phyloP scores from a whole-genome alignment of 805 yeast genomes.

The Myxozyma sirexii region DNA sequence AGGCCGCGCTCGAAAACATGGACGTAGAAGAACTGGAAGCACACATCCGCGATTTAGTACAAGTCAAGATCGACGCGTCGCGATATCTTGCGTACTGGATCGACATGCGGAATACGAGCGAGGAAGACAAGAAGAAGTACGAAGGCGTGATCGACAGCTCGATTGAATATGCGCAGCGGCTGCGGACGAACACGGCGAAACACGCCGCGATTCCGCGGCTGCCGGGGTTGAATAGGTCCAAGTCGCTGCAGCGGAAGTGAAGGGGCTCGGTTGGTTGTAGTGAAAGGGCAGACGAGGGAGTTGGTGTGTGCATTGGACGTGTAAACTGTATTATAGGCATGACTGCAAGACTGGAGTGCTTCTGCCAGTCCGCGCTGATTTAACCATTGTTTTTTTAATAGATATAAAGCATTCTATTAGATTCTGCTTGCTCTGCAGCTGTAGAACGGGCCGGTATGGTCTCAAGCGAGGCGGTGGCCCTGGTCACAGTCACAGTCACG shows the following conservation, averaged over 20 bases:
- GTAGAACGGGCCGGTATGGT: too few relatives aligned
- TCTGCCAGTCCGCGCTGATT: too few relatives aligned
- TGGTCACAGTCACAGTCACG: background rate
- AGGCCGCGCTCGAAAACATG: constrained; percentile 45
- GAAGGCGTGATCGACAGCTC: constrained; percentile 87
- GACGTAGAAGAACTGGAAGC: constrained; percentile 44
- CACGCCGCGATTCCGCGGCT: constrained; percentile 32
- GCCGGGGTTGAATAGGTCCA: constrained; percentile 14
- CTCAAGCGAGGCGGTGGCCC: too few relatives aligned
- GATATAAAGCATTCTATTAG: too few relatives aligned
- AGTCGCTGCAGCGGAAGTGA: constrained; percentile 12
- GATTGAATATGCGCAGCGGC: constrained; percentile 85
- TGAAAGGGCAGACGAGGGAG: too few relatives aligned
- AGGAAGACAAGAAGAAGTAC: constrained; percentile 70
- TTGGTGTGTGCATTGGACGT: too few relatives aligned
- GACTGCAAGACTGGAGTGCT: too few relatives aligned
- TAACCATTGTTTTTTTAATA: too few relatives aligned
- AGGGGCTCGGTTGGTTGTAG: background rate
- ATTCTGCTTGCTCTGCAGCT: too few relatives aligned
- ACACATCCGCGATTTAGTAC: constrained; percentile 44
- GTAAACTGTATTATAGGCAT: too few relatives aligned
- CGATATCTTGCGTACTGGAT: constrained; percentile 55
- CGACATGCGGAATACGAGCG: constrained; percentile 51
- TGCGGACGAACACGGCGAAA: constrained; percentile 50
- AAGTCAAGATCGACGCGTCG: constrained; percentile 47